phyloP scores from a whole-genome alignment of 169 alveolate species.

The Plasmodium fragile region DNA sequence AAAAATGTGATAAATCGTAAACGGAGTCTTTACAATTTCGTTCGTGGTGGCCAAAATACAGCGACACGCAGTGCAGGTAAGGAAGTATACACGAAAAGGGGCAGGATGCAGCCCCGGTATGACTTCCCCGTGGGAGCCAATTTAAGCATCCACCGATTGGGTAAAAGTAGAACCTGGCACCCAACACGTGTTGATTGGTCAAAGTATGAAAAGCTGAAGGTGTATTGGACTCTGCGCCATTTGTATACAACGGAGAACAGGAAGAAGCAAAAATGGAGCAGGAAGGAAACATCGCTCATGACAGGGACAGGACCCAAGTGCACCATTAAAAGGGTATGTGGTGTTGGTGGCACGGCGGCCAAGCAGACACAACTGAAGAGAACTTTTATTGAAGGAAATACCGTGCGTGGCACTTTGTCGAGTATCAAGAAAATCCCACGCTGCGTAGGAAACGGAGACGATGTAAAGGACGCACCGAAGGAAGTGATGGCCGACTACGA shows the following conservation, averaged over 20 bases:
- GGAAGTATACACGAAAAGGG: neutral
- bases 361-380: neutral
- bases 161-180: neutral
- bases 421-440: neutral
- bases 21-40: neutral
- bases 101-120: neutral
- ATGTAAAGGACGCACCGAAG: neutral
- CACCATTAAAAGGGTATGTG: neutral
- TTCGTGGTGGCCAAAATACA: neutral
- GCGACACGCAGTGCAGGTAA: neutral
- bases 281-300: neutral
- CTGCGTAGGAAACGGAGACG: neutral
- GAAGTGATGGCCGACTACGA: slow-evolving; percentile 3
- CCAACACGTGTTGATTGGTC: neutral
- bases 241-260: neutral
- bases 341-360: neutral
- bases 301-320: neutral
- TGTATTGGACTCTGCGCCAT: neutral
- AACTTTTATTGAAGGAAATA: neutral
- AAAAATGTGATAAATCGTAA: neutral
- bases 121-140: neutral
- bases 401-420: neutral
- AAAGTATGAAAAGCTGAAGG: slow-evolving; percentile 8
- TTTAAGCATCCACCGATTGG: neutral
- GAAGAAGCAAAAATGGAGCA: neutral